Base-by-base conservation (phyloP, 257 asterid genomes). In the Fraxinus quadrangulata region DNA sequence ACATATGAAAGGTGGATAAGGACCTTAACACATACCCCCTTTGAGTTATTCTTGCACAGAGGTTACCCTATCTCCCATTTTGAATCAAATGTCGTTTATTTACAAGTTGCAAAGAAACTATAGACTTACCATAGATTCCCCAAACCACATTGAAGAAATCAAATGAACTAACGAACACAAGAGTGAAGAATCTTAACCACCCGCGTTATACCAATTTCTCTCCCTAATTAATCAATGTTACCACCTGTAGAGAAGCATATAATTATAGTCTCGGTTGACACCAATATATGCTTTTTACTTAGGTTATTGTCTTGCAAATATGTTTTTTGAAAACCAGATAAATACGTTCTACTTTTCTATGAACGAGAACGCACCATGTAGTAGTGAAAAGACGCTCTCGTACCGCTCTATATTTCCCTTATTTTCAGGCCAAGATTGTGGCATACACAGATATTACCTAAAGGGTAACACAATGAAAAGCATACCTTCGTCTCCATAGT, bases 401-500 rank as follows among this genome's bases (percentile, higher is more conserved):
- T 23, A 24, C 36, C 1, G 9, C 69, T 63, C 69, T 34, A 3
- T 2, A 24, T 17, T 24, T 63, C 33, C 16, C 69, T 23, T 26
- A 26, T 63, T 24, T 26, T 24, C 69, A 63, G 34, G 31, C 3
- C 2, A 24, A 63, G 69, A 24, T 11, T 24, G 6, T 8, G 33
- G 69, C 12, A 6, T 8, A 59, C 67, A 19, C 28, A 45, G 59
- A 61, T 42, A 21, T 23, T 3, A 56, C 14, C 23, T 34, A 24
- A 75, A 33, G 47, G 51, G 42, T 39, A 28, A 33, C 13, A 78
- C 9, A 72, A 68, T 8, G 75, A 26, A 12, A 40, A 45, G 23
- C 28, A 19, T 83, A 95, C 99, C 99, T 81, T 95, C 97, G 73
- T 95, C 99, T 36, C 98, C 99, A 80, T 95, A 95, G 77, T 95